phyloP scores from a whole-genome alignment of 176 grass and related monocot genomes.

The Raddia distichophylla region DNA sequence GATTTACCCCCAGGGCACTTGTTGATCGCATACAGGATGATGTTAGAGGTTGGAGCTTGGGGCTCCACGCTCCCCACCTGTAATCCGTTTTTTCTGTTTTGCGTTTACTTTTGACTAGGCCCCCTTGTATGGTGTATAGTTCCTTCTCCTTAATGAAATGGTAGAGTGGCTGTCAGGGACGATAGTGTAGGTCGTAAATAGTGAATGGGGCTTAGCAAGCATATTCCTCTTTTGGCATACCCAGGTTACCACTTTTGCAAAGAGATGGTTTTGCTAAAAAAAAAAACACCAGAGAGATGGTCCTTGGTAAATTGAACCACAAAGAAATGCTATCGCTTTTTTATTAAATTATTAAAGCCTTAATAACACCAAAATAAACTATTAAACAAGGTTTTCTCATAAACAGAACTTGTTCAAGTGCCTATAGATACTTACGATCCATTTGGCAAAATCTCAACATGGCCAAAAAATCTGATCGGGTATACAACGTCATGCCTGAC shows the following conservation, averaged over 20 bases:
- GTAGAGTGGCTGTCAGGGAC: neutral
- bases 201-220: neutral
- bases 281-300: no score
- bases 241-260: neutral
- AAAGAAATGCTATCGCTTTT: slow-evolving; percentile 18
- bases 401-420: slow-evolving; percentile 16
- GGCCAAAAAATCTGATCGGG: slow-evolving; percentile 92
- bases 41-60: no score
- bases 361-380: slow-evolving; percentile 12
- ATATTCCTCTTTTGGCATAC: neutral
- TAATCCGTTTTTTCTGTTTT: no score
- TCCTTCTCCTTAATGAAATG: no score
- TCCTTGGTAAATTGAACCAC: neutral
- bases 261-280: neutral
- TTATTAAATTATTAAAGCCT: neutral
- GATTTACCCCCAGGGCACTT: no score
- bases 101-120: no score
- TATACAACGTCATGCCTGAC: slow-evolving; percentile 90
- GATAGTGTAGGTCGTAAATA: neutral
- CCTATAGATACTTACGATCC: slow-evolving; percentile 74
- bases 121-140: no score
- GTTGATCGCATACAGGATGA: no score
- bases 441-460: slow-evolving; percentile 72
- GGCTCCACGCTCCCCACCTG: no score
- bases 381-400: slow-evolving; percentile 21